phyloP scores from a whole-genome alignment of 2,329 filamentous ascomycete species.

The Didymellaceae sp. region DNA sequence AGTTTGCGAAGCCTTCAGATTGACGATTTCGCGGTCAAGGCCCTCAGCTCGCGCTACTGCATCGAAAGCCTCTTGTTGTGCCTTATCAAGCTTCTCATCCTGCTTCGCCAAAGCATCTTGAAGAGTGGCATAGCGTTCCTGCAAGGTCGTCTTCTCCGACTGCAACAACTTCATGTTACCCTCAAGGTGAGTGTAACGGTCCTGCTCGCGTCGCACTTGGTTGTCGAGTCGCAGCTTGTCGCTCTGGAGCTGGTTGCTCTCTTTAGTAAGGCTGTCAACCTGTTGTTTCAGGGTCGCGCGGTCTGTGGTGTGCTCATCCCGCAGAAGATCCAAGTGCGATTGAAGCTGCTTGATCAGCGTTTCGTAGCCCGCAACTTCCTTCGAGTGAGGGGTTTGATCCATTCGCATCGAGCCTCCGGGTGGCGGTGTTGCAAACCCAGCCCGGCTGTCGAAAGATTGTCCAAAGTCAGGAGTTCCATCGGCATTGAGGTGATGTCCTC shows the following conservation, averaged over 20 bases:
- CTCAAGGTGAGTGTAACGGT: constrained; percentile 88
- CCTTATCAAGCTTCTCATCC: constrained; percentile 87
- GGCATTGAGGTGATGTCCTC: constrained; percentile 65
- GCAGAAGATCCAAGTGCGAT: constrained; percentile 85
- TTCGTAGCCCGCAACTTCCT: constrained; percentile 72
- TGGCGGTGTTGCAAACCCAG: constrained; percentile 51
- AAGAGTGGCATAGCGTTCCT: constrained; percentile 78
- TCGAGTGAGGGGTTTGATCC: constrained; percentile 57
- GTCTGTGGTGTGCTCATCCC: constrained; percentile 83
- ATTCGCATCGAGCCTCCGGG: constrained; percentile 46
- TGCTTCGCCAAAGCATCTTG: constrained; percentile 87
- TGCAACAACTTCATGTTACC: constrained; percentile 85
- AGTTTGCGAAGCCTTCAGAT: constrained; percentile 92
- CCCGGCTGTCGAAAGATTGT: constrained; percentile 27
- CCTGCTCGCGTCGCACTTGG: constrained; percentile 79
- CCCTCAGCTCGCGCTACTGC: constrained; percentile 81
- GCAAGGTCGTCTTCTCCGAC: constrained; percentile 82
- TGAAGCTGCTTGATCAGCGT: constrained; percentile 87
- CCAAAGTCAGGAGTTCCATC: constrained; percentile 34
- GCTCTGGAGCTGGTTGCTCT: constrained; percentile 81
- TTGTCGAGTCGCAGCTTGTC: constrained; percentile 82
- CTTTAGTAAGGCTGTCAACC: constrained; percentile 77
- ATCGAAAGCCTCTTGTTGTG: constrained; percentile 91
- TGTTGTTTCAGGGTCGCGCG: constrained; percentile 84
- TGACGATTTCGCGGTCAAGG: constrained; percentile 86